phyloP scores from a whole-genome alignment of 352 stramenopile species.

The Phytophthora cajani region DNA sequence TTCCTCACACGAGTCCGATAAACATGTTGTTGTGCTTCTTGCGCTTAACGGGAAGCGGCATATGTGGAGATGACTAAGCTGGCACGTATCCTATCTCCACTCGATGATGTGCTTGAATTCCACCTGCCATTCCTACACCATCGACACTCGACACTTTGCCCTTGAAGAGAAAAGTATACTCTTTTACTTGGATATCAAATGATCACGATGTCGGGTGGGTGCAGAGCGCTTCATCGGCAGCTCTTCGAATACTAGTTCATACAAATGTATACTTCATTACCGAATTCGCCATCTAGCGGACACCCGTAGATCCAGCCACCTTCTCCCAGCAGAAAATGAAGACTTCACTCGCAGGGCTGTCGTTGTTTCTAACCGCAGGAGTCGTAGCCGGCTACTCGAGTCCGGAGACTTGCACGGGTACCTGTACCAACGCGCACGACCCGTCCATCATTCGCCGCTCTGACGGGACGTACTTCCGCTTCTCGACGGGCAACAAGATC shows the following conservation, averaged over 20 bases:
- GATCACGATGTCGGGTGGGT: not conserved
- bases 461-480: constrained; percentile 64
- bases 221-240: no score
- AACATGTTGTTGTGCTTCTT: no score
- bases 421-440: constrained; percentile 54
- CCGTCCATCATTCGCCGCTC: constrained; percentile 55
- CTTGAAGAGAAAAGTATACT: not conserved
- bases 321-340: constrained; percentile 13
- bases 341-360: constrained; percentile 4
- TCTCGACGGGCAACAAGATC: constrained; percentile 62
- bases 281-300: constrained; percentile 11
- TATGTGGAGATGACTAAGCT: not conserved
- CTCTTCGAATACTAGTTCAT: no score
- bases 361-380: constrained; percentile 16
- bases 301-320: not conserved
- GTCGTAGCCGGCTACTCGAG: constrained; percentile 30
- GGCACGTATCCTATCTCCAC: not conserved
- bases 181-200: constrained; percentile 27
- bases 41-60: no score
- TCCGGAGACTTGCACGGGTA: constrained; percentile 30
- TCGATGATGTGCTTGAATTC: not conserved
- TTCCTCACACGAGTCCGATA: not conserved
- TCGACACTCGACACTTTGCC: not conserved
- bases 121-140: constrained; percentile 11
- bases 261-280: constrained; percentile 4